Percentiles rank a stretch among this genome's conserved stretches.
phyloP scores from a whole-genome alignment of 768 basidiomycete genomes.

The Kwoniella sp. region DNA sequence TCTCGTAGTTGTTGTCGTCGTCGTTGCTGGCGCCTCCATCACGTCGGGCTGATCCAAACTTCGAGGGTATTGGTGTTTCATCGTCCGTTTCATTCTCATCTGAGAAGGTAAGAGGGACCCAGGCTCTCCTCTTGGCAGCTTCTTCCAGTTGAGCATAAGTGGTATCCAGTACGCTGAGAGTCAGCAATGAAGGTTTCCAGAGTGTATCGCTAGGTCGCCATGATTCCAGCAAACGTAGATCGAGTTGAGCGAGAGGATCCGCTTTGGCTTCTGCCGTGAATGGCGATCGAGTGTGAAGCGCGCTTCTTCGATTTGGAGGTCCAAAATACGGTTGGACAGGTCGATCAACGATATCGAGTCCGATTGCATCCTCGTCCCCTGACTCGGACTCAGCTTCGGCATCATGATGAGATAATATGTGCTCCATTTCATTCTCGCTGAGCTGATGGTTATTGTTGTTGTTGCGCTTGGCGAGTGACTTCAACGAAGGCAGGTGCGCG shows the following conservation, averaged over 20 bases:
- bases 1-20: background rate
- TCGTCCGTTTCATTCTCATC: slow-evolving; percentile 33
- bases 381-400: background rate
- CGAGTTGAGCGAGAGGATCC: slow-evolving; percentile 8
- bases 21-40: slow-evolving; percentile 4
- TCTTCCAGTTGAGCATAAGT: slow-evolving; percentile 43
- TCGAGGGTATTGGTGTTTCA: background rate
- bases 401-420: background rate
- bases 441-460: background rate
- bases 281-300: slow-evolving; percentile 25
- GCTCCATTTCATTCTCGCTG: background rate
- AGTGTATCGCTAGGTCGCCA: slow-evolving; percentile 46
- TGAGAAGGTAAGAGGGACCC: slow-evolving; percentile 32
- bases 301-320: slow-evolving; percentile 42
- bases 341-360: slow-evolving; percentile 12
- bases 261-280: slow-evolving; percentile 8
- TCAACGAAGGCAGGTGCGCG: background rate
- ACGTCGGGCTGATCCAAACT: no score
- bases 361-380: background rate
- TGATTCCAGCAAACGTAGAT: slow-evolving; percentile 15
- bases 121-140: slow-evolving; percentile 13
- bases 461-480: background rate
- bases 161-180: slow-evolving; percentile 43
- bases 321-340: slow-evolving; percentile 29
- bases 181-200: slow-evolving; percentile 45